Percentiles rank a stretch among this genome's conserved stretches.
Evolutionary conservation across 2,329 filamentous ascomycete species (phyloP).

Genomic region (Paecilomyces niveus): DNA sequence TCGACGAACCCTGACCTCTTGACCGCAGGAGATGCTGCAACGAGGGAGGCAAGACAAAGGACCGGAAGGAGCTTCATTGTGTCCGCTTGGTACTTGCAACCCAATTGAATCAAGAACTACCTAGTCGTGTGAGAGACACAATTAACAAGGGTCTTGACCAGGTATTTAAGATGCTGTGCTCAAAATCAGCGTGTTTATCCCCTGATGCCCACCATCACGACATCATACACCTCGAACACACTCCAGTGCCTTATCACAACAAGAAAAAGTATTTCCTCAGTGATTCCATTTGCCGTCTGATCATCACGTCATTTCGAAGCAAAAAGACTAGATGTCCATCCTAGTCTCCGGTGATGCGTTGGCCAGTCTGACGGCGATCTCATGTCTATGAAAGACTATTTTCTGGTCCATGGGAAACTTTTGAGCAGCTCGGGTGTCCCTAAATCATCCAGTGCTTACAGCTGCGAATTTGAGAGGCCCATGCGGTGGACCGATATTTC

Average conservation of each 20-base stretch:
- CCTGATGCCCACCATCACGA: neutral
- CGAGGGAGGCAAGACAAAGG: conserved; percentile 7
- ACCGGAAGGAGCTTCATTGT: neutral
- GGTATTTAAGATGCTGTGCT: neutral
- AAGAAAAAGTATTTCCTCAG: neutral
- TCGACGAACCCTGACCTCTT: conserved; percentile 36
- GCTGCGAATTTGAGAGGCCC: neutral
- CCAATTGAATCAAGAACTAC: neutral
- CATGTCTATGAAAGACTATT: neutral
- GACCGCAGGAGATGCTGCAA: conserved; percentile 10
- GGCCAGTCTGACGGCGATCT: neutral
- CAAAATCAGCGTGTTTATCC: neutral
- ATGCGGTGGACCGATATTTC: neutral
- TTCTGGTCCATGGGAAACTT: neutral
- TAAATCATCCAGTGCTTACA: neutral
- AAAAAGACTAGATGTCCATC: neutral
- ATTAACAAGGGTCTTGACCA: neutral
- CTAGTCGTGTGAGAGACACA: neutral
- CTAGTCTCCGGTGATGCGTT: neutral
- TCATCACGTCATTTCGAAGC: neutral
- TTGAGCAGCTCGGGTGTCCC: neutral
- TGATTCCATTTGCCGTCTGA: neutral
- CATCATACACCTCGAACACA: neutral
- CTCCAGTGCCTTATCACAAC: neutral
- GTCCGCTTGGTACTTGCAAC: neutral